These are phyloP conservation scores for Carex arenaria DNA, from an alignment of 202 grass and related monocot genomes.

Conservation along the genomic window DNA sequence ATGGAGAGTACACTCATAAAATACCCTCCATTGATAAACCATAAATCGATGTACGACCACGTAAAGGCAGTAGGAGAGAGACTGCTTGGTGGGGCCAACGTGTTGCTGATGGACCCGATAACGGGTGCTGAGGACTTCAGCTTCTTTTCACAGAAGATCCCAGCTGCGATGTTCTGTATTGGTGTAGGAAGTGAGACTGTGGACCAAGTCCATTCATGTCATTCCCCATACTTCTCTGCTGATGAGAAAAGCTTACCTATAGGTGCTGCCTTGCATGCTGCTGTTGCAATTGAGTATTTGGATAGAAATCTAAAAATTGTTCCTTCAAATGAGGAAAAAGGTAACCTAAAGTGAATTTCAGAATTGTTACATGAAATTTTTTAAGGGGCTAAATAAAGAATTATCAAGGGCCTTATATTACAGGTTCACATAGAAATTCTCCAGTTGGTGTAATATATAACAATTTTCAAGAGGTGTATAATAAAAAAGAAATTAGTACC, in stretches of 20 bases:
- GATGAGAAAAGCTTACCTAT: conserved; percentile 49
- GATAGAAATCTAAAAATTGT: conserved; percentile 1
- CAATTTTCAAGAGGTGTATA: background rate
- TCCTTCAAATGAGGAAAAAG: background rate
- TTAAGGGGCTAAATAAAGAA: background rate
- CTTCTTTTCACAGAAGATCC: conserved; percentile 54
- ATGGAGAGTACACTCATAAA: conserved; percentile 29
- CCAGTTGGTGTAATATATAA: background rate
- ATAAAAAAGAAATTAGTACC: too few relatives aligned
- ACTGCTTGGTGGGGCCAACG: conserved; percentile 38
- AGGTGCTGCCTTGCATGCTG: conserved; percentile 52
- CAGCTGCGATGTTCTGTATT: conserved; percentile 48
- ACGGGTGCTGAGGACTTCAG: conserved; percentile 55
- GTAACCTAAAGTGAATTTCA: background rate
- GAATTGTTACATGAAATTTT: background rate
- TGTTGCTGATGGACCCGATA: background rate
- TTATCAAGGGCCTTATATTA: background rate
- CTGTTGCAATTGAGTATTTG: conserved; percentile 55
- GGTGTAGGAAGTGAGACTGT: conserved; percentile 33
- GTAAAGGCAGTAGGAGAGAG: conserved; percentile 40
- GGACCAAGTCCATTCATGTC: conserved; percentile 25
- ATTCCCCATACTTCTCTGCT: conserved; percentile 50
- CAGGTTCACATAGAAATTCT: background rate
- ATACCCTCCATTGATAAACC: conserved; percentile 49
- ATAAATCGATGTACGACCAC: conserved; percentile 45